These are phyloP conservation scores for Scytalidium sp. DNA, from an alignment of 2,329 filamentous ascomycete species.

Conservation along the genomic window DNA sequence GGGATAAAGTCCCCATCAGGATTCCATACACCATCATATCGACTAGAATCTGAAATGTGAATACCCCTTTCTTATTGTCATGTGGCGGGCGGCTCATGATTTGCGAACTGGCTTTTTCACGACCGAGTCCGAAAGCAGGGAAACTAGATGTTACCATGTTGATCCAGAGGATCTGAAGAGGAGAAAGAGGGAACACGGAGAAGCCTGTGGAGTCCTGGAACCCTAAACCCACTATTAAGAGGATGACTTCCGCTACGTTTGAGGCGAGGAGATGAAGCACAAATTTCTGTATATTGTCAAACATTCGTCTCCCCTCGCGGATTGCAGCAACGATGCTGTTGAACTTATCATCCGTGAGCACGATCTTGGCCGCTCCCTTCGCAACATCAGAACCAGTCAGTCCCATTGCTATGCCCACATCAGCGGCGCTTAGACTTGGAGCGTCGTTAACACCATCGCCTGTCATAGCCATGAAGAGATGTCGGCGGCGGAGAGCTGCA, in stretches of 20 bases:
- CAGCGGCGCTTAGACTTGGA: constrained; percentile 48
- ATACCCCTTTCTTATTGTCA: constrained; percentile 44
- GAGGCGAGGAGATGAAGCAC: constrained; percentile 52
- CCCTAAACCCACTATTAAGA: constrained; percentile 53
- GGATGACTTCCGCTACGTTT: constrained; percentile 55
- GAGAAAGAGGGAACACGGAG: constrained; percentile 57
- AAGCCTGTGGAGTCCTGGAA: constrained; percentile 51
- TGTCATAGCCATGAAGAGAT: constrained; percentile 50
- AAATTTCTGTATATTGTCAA: constrained; percentile 56
- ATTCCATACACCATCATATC: constrained; percentile 53
- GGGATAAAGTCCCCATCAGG: constrained; percentile 45
- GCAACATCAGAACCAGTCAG: constrained; percentile 59
- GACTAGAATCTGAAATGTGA: constrained; percentile 48
- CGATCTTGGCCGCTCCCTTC: constrained; percentile 55
- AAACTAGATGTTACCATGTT: constrained; percentile 61
- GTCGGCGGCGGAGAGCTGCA: constrained; percentile 47
- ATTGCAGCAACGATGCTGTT: constrained; percentile 50
- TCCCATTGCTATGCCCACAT: constrained; percentile 61
- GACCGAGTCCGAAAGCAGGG: constrained; percentile 58
- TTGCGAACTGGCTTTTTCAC: constrained; percentile 51
- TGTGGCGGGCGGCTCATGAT: constrained; percentile 54
- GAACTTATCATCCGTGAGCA: constrained; percentile 54
- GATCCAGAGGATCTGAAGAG: constrained; percentile 60
- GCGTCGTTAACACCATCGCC: constrained; percentile 56
- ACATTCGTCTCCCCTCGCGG: constrained; percentile 50